phyloP scores from a whole-genome alignment of 2,329 filamentous ascomycete species.

The Orbilia oligospora region DNA sequence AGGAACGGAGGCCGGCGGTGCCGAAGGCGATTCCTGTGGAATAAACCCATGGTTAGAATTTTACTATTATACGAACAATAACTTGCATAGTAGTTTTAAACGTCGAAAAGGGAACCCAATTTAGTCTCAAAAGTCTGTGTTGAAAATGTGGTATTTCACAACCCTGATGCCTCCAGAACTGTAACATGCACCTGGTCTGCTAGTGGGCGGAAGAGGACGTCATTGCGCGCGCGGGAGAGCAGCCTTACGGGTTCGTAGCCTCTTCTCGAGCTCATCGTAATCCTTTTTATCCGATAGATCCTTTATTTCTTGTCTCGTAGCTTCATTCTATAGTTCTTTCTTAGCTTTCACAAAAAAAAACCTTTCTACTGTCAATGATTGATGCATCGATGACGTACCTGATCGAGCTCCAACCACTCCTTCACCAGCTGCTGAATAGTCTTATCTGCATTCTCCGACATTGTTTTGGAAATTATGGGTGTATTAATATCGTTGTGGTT shows the following conservation, averaged over 20 bases:
- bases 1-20: slow-evolving; percentile 72
- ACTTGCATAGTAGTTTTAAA: not conserved
- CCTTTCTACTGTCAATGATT: not conserved
- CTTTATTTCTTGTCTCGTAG: slow-evolving; percentile 63
- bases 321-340: slow-evolving; percentile 60
- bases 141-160: slow-evolving; percentile 41
- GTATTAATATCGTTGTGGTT: not conserved
- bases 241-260: slow-evolving; percentile 62
- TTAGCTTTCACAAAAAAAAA: slow-evolving; percentile 5
- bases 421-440: slow-evolving; percentile 43
- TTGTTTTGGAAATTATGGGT: not conserved
- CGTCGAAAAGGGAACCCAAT: not conserved
- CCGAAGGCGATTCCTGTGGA: slow-evolving; percentile 63
- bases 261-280: slow-evolving; percentile 62
- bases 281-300: slow-evolving; percentile 60
- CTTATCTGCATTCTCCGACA: slow-evolving; percentile 29
- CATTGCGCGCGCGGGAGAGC: not conserved
- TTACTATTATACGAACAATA: not conserved
- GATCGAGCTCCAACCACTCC: slow-evolving; percentile 64
- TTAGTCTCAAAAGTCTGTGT: slow-evolving; percentile 28
- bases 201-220: not conserved
- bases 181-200: not conserved
- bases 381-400: slow-evolving; percentile 51
- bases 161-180: not conserved
- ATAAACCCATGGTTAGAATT: slow-evolving; percentile 14